Evolutionary conservation across 371 early-diverging fungal species (phyloP), one percentile per base, ranked within the genome.

Genomic region (Mortierella sp.): DNA sequence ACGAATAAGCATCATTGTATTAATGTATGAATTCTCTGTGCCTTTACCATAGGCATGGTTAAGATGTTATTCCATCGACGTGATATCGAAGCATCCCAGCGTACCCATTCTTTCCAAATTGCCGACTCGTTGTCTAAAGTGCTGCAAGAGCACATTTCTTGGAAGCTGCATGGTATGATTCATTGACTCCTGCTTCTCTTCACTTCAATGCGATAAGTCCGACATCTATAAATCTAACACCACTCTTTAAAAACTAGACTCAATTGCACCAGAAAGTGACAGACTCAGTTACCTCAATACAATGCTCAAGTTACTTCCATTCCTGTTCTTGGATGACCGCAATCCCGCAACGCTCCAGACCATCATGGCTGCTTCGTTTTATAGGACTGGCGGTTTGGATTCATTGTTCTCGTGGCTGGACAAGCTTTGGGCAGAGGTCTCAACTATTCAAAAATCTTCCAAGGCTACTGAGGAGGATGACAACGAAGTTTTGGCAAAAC

Each of bases 261-360:
- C 51, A 15, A 13, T 19, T 17, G 77, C 37, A 1, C 29, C 68
- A 0, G 58, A 35, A 4, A 49, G 34, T 23, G 86, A 89, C 72
- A 89, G 85, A 64, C 86, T 87, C 29, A 85, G 85, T 43, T 91
- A 91, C 60, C 72, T 89, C 51, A 85, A 83, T 15, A 79, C 86
- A 9, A 88, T 88, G 83, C 82, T 88, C 53, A 78, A 78, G 34
- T 77, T 89, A 71, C 57, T 88, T 6, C 87, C 85, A 0, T 68
- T 85, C 31, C 60, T 89, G 37, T 62, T 82, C n/a, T 53, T 82
- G 66, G 77, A 81, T 53, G 90, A 93, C 37, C 91, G 94, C 51
- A 85, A 88, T 37, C 88, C 89, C 23, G 72, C 91, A 2, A 86
- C 87, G 13, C 83, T 95, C 56, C 93, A 95, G 75, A 92, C 93